Conservation (phyloP, 108 stramenopile genomes). For the Skeletonema potamos region DNA sequence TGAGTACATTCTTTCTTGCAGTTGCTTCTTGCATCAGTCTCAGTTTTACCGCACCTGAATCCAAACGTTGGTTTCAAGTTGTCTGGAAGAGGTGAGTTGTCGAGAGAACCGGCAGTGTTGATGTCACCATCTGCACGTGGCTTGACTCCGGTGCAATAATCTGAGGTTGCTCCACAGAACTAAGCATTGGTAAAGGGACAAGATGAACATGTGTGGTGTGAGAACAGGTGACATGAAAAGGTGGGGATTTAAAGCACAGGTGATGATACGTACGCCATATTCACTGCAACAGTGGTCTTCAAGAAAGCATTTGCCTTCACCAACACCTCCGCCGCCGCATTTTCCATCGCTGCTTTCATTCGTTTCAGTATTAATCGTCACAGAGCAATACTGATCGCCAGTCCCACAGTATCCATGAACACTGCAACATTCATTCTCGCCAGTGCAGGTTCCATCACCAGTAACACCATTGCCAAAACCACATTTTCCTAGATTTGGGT, state of each 20-base stretch:
- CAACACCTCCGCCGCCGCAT: slow-evolving; percentile 10
- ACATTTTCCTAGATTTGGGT: slow-evolving; percentile 35
- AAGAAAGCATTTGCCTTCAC: slow-evolving; percentile 22
- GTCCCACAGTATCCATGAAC: slow-evolving; percentile 41
- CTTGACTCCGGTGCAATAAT: slow-evolving; percentile 31
- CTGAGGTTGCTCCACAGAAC: slow-evolving; percentile 30
- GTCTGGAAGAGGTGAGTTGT: slow-evolving; percentile 18
- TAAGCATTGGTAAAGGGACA: background rate
- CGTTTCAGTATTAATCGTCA: background rate
- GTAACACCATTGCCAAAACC: slow-evolving; percentile 5
- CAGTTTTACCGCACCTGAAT: slow-evolving; percentile 34
- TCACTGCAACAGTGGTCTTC: slow-evolving; percentile 4
- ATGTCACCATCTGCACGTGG: slow-evolving; percentile 12
- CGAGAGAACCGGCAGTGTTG: background rate
- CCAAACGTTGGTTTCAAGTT: slow-evolving; percentile 23
- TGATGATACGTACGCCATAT: background rate
- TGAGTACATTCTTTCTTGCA: slow-evolving; percentile 41
- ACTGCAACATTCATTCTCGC: slow-evolving; percentile 29
- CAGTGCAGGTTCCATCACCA: slow-evolving; percentile 38
- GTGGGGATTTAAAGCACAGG: background rate
- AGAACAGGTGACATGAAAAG: slow-evolving; percentile 2
- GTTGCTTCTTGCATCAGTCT: slow-evolving; percentile 39
- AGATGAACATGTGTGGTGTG: slow-evolving; percentile 1
- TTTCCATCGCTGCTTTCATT: background rate
- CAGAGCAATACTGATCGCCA: slow-evolving; percentile 41